Percentiles rank a stretch among this genome's conserved stretches.
Evolutionary conservation across 805 yeast genomes (phyloP).

Genomic region (Phaffomyces opuntiae): DNA sequence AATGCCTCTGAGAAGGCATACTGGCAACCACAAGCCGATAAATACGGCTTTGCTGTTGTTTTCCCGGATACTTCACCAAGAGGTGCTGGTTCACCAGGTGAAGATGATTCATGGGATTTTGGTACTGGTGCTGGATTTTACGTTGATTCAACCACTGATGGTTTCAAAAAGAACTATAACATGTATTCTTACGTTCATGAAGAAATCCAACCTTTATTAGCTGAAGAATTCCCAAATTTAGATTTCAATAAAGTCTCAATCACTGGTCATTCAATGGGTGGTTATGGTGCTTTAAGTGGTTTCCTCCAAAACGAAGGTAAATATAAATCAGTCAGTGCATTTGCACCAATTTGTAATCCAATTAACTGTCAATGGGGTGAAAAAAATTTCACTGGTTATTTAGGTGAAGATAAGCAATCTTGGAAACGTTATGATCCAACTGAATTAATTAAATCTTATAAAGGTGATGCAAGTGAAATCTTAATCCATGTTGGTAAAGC

Average conservation of each 20-base stretch:
- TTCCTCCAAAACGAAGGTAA: constrained; percentile 60
- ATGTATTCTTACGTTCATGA: constrained; percentile 80
- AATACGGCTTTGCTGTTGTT: constrained; percentile 79
- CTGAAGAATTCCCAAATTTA: constrained; percentile 31
- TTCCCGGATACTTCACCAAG: constrained; percentile 98
- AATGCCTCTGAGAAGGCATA: constrained; percentile 93
- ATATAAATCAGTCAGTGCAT: constrained; percentile 79
- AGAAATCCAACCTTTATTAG: constrained; percentile 52
- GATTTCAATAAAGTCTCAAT: constrained; percentile 65
- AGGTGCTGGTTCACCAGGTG: constrained; percentile 72
- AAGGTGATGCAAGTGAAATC: constrained; percentile 46
- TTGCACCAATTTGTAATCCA: constrained; percentile 87
- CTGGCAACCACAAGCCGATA: constrained; percentile 71
- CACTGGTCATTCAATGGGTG: constrained; percentile 99
- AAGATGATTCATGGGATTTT: constrained; percentile 78
- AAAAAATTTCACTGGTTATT: constrained; percentile 73
- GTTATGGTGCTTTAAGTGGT: constrained; percentile 82
- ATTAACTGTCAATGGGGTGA: constrained; percentile 77
- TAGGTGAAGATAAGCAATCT: constrained; percentile 42
- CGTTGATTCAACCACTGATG: constrained; percentile 70
- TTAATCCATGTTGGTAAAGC: constrained; percentile 77
- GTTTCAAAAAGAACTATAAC: constrained; percentile 66
- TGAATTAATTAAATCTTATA: constrained; percentile 51
- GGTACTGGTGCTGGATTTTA: constrained; percentile 97
- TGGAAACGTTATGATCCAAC: constrained; percentile 88